Percentiles rank a stretch among this genome's conserved stretches.
phyloP scores from a whole-genome alignment of 2,329 filamentous ascomycete genomes.

The Zymoseptoria brevis region DNA sequence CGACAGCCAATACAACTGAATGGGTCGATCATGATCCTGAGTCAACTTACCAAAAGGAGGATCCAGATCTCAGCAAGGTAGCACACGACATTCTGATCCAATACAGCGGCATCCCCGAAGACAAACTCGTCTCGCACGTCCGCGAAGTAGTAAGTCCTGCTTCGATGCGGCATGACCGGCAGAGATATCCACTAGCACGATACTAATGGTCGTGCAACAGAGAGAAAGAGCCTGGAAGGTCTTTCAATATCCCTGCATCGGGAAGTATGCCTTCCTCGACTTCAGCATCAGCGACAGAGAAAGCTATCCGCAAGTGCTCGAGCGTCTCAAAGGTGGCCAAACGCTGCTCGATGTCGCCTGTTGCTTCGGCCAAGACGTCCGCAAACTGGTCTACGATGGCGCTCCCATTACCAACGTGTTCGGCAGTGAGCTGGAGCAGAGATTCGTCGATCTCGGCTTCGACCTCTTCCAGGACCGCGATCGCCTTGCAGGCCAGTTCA shows the following conservation, averaged over 20 bases:
- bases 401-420: conserved; percentile 26
- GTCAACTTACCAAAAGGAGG: conserved; percentile 2
- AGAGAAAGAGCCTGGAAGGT: conserved; percentile 9
- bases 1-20: not conserved
- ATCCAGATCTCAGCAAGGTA: conserved; percentile 4
- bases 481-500: conserved; percentile 25
- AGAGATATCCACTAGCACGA: not conserved
- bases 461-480: conserved; percentile 33
- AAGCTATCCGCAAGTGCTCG: conserved; percentile 24
- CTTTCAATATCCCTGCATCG: conserved; percentile 19
- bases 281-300: conserved; percentile 16
- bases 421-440: conserved; percentile 28
- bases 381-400: conserved; percentile 33
- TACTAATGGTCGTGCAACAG: not conserved
- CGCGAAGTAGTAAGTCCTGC: not conserved
- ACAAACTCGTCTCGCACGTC: conserved; percentile 1
- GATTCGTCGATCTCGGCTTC: conserved; percentile 32
- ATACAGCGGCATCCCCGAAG: conserved; percentile 5
- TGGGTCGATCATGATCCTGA: not conserved
- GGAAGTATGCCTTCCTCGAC: conserved; percentile 15
- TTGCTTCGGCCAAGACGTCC: conserved; percentile 35
- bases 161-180: not conserved
- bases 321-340: conserved; percentile 25
- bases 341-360: conserved; percentile 36
- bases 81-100: conserved; percentile 1